These are phyloP conservation scores for Diplogelasinospora grovesii DNA, from an alignment of 495 filamentous ascomycete species.

Conservation along the genomic window DNA sequence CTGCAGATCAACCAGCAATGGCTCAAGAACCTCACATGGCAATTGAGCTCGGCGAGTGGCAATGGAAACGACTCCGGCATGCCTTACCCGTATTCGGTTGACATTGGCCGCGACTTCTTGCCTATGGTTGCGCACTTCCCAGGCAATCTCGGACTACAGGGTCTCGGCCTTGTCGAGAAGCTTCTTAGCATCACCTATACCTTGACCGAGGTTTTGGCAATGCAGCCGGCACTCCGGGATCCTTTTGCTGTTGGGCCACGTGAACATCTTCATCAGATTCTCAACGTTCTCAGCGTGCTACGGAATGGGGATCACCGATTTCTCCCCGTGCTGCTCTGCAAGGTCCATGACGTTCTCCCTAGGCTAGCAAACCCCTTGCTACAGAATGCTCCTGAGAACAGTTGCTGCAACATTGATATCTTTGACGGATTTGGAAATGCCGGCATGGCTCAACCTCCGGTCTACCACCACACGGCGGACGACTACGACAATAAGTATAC, in stretches of 20 bases:
- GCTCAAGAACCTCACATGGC: conserved; percentile 79
- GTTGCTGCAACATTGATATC: conserved; percentile 41
- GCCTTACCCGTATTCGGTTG: conserved; percentile 64
- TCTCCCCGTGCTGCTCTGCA: conserved; percentile 62
- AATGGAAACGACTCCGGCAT: conserved; percentile 47
- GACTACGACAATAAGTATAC: conserved; percentile 29
- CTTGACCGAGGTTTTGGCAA: conserved; percentile 65
- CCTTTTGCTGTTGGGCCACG: conserved; percentile 60
- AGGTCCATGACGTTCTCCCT: conserved; percentile 61
- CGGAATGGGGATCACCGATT: conserved; percentile 66
- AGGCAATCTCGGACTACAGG: conserved; percentile 56
- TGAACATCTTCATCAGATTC: conserved; percentile 64
- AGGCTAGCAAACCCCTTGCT: conserved; percentile 50
- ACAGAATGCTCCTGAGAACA: conserved; percentile 43
- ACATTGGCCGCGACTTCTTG: conserved; percentile 61
- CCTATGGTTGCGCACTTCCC: conserved; percentile 61
- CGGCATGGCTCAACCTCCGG: conserved; percentile 39
- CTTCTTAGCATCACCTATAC: conserved; percentile 69
- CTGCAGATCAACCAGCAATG: conserved; percentile 70
- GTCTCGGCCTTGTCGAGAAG: conserved; percentile 68
- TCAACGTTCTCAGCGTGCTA: conserved; percentile 58
- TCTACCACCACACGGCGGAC: conserved; percentile 26
- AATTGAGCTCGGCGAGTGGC: conserved; percentile 47
- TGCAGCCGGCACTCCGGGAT: conserved; percentile 51
- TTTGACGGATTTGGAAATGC: conserved; percentile 52